Percentiles rank a stretch among this genome's conserved stretches.
Evolutionary conservation across 2,329 filamentous ascomycete genomes (phyloP).

Genomic region (Pestalotiopsis sp.): DNA sequence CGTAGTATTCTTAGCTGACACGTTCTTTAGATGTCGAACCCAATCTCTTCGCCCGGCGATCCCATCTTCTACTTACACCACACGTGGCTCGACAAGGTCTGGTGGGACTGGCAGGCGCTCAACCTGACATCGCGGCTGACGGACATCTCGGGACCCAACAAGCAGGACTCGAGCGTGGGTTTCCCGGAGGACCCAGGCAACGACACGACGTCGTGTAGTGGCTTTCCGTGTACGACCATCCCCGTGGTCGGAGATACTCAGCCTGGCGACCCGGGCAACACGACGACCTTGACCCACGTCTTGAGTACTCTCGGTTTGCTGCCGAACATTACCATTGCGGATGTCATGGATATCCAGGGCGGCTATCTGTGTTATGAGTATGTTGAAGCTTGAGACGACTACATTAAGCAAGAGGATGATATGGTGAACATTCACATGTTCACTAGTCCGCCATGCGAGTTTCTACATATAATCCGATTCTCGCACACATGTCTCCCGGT

Average conservation of each 20-base stretch:
- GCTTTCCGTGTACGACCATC: not conserved
- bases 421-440: too few species aligned
- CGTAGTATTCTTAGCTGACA: not conserved
- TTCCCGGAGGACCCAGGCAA: slow-evolving; percentile 8
- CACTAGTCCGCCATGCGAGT: too few species aligned
- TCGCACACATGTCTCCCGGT: too few species aligned
- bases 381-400: not conserved
- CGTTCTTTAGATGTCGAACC: not conserved
- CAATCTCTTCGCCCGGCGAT: not conserved
- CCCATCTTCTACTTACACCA: slow-evolving; percentile 30
- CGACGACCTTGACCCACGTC: not conserved
- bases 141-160: slow-evolving; percentile 9
- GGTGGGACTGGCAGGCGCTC: slow-evolving; percentile 27
- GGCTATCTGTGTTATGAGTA: not conserved
- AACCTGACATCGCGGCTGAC: slow-evolving; percentile 14
- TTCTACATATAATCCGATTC: too few species aligned
- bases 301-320: not conserved
- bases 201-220: not conserved
- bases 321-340: not conserved
- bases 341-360: not conserved
- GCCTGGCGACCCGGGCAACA: not conserved
- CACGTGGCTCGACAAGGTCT: slow-evolving; percentile 26
- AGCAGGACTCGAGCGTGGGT: slow-evolving; percentile 1
- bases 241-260: not conserved
- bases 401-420: not conserved